A percentile compares a stretch with the other conserved stretches of the same genome.
Conservation (phyloP, 2,329 filamentous ascomycete genomes). For the Fusarium sp. region DNA sequence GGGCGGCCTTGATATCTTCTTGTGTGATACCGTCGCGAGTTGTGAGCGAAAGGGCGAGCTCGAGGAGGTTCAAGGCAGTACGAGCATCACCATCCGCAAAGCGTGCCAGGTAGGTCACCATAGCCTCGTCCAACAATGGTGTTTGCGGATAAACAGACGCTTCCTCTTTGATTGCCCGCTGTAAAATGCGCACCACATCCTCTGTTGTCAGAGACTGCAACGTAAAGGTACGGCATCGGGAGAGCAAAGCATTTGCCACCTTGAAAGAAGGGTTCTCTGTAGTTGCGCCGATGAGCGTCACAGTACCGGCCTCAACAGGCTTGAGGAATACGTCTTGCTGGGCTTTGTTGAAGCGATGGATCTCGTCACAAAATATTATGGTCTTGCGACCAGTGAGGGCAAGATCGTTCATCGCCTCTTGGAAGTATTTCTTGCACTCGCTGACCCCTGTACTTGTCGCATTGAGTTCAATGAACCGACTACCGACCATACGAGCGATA, state of each 20-base stretch:
- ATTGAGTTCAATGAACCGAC: constrained; percentile 94
- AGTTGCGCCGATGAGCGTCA: constrained; percentile 93
- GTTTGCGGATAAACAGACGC: constrained; percentile 52
- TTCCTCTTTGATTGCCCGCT: constrained; percentile 76
- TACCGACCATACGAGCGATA: constrained; percentile 82
- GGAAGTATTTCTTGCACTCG: constrained; percentile 92
- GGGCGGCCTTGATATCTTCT: constrained; percentile 78
- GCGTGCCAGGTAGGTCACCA: constrained; percentile 82
- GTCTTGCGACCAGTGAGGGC: constrained; percentile 86
- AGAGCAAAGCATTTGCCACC: constrained; percentile 86
- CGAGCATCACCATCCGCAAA: constrained; percentile 94
- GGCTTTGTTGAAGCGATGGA: constrained; percentile 88
- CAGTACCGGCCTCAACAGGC: constrained; percentile 88
- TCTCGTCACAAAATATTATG: constrained; percentile 97
- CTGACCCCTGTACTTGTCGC: constrained; percentile 87
- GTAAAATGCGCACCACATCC: constrained; percentile 77
- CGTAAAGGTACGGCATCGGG: constrained; percentile 90
- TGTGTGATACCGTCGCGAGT: constrained; percentile 71
- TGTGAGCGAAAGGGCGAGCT: constrained; percentile 81
- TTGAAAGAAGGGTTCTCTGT: constrained; percentile 96
- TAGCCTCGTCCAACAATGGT: constrained; percentile 76
- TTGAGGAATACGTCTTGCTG: constrained; percentile 96
- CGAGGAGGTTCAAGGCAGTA: constrained; percentile 90
- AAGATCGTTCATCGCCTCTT: constrained; percentile 82
- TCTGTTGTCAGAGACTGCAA: constrained; percentile 77